Evolutionary conservation across 441 rosid genomes (phyloP), one percentile per base, ranked within the genome.

Genomic region (Sinapis alba): DNA sequence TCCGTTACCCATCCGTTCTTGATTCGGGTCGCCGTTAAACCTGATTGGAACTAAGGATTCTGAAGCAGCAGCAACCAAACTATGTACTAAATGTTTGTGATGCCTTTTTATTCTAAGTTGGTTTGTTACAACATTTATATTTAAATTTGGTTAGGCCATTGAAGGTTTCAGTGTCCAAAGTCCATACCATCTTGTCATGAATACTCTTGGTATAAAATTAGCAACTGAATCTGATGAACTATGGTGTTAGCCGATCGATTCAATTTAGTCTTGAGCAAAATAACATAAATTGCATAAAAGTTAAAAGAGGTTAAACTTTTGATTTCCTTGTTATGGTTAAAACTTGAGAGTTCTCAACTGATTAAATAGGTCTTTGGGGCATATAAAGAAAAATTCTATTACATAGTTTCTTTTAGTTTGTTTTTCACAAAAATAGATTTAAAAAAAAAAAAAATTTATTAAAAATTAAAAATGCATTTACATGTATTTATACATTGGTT

Each of bases 1-100:
- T 73, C 91, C 90, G 8, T 57, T 86, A 77, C 83, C 81, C 23
- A 63, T 70, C 64, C 67, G 77, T 66, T 72, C 65, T 61, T 67
- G 62, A 51, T 24, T 4, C 60, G 28, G 65, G 24, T 50, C 68
- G 2, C 28, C 54, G 45, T 68, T 7, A 18, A 74, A 57, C 27
- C 63, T 9, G 43, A 54, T n/a, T n/a, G n/a, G n/a, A n/a, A n/a
- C n/a, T n/a, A n/a, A n/a, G n/a, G n/a, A n/a, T 9, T 62, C 21
- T 18, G 5, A 30, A 30, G 24, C 45, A 61, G n/a, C n/a, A n/a
- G 45, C 65, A 32, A 18, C 20, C 65, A 18, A 19, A 51, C 58
- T 28, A 30, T 61, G 65, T 61, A 61, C 19, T 60, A 16, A 13
- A 58, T 18, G 64, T 60, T 61, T 61, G 26, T 32, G 45, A 18